phyloP scores from a whole-genome alignment of 768 basidiomycete species.

The Pleurotus tuber-regium region DNA sequence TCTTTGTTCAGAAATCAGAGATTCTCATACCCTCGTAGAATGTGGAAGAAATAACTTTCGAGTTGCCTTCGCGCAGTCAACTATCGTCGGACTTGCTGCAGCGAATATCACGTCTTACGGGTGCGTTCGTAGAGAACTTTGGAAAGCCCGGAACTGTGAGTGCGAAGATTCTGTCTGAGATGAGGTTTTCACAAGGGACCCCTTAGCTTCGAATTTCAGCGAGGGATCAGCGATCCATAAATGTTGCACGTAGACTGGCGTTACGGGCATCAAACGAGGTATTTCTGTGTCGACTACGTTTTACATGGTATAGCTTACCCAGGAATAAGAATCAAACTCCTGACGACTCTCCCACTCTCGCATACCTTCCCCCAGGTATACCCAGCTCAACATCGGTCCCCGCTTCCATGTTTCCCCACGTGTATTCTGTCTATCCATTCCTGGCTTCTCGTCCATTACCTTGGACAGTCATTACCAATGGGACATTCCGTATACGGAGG shows the following conservation, averaged over 20 bases:
- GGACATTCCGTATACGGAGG: conserved; percentile 58
- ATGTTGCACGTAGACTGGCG: conserved; percentile 49
- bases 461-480: conserved; percentile 41
- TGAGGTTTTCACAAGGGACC: conserved; percentile 9
- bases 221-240: conserved; percentile 32
- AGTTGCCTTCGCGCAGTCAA: conserved; percentile 42
- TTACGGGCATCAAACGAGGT: conserved; percentile 55
- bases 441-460: conserved; percentile 45
- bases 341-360: conserved; percentile 18
- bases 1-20: too few relatives aligned
- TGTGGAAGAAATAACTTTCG: conserved; percentile 32
- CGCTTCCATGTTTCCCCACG: conserved; percentile 27
- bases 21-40: conserved; percentile 27
- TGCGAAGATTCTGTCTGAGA: conserved; percentile 1
- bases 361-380: conserved; percentile 27
- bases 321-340: conserved; percentile 11
- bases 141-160: conserved; percentile 43
- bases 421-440: conserved; percentile 72
- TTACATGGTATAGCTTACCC: neutral
- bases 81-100: conserved; percentile 49
- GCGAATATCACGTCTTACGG: conserved; percentile 65
- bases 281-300: conserved; percentile 14
- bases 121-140: conserved; percentile 58
- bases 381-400: conserved; percentile 23
- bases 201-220: conserved; percentile 52